phyloP scores from a whole-genome alignment of 306 rosid genomes.

The Acacia crassicarpa region DNA sequence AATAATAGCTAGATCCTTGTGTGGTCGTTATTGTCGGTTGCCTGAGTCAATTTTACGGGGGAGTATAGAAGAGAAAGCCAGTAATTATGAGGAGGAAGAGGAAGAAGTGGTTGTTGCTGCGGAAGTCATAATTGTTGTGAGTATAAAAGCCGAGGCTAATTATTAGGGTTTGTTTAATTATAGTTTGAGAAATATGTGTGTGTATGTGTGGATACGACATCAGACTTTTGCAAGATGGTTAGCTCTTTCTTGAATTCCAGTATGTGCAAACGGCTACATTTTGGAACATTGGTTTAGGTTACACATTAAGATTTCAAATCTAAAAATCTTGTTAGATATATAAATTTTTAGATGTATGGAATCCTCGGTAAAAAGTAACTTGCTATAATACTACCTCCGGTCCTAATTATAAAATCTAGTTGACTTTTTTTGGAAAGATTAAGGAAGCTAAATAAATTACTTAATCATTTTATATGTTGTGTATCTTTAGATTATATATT shows the following conservation, averaged over 20 bases:
- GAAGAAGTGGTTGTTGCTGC: neutral
- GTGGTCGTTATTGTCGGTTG: slow-evolving; percentile 40
- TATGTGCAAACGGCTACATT: neutral
- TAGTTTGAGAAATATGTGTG: no score
- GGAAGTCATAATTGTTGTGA: neutral
- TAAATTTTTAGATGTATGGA: no score
- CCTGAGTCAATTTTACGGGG: slow-evolving; percentile 34
- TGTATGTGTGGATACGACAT: no score
- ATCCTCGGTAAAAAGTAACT: no score
- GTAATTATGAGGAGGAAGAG: neutral
- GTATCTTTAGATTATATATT: no score
- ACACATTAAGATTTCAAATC: neutral
- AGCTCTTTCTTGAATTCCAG: no score
- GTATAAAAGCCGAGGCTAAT: neutral
- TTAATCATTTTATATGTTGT: no score
- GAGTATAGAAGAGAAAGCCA: slow-evolving; percentile 23
- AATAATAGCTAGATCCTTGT: slow-evolving; percentile 34
- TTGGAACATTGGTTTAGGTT: neutral
- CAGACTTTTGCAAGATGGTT: no score
- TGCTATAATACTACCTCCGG: no score
- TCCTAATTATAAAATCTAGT: no score
- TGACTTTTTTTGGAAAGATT: no score
- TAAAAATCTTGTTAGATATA: neutral
- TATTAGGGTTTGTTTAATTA: neutral
- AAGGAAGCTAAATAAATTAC: no score